These are phyloP conservation scores for Ceratocystis colombiana DNA, from an alignment of 2,329 filamentous ascomycete species.

Conservation along the genomic window DNA sequence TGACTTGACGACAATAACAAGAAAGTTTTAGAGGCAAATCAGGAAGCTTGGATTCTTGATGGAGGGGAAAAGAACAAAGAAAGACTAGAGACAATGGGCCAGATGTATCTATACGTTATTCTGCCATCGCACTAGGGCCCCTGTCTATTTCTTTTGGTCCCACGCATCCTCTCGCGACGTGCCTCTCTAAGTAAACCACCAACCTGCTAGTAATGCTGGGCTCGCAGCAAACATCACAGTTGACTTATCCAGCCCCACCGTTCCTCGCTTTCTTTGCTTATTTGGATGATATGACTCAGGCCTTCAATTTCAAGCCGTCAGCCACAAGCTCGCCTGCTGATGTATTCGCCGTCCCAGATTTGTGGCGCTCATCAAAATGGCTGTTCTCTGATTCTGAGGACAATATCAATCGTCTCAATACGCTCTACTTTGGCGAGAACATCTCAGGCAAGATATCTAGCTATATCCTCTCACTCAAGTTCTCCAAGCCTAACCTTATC, in stretches of 20 bases:
- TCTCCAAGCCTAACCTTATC: conserved; percentile 17
- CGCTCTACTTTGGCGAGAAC: conserved; percentile 39
- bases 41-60: not conserved
- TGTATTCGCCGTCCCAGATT: conserved; percentile 54
- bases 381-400: conserved; percentile 33
- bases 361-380: conserved; percentile 48
- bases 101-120: conserved; percentile 3
- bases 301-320: not conserved
- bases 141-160: conserved; percentile 15
- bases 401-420: conserved; percentile 27
- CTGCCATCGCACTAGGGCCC: not conserved
- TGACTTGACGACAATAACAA: not conserved
- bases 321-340: conserved; percentile 34
- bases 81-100: not conserved
- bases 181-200: not conserved
- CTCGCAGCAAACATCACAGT: too few species aligned
- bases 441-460: conserved; percentile 26
- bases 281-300: not conserved
- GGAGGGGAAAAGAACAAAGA: conserved; percentile 6
- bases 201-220: not conserved
- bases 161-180: not conserved
- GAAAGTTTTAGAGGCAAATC: not conserved
- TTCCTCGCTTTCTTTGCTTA: not conserved
- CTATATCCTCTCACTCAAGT: conserved; percentile 27
- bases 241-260: not conserved